Conservation (phyloP, 1,284 basidiomycete genomes). For the Marasmius oreades region DNA sequence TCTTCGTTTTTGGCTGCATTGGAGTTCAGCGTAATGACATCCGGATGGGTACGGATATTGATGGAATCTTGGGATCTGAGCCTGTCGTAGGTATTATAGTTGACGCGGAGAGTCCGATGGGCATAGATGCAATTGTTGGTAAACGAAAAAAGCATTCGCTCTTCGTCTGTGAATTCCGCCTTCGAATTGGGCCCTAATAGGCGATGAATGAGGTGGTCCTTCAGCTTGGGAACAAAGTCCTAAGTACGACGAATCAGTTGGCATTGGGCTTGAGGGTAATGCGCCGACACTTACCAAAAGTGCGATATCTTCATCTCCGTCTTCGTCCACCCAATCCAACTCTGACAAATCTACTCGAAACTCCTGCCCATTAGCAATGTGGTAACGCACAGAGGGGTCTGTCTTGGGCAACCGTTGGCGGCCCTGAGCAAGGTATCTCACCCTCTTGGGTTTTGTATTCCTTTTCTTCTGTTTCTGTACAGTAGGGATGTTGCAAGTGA, state of each 20-base stretch:
- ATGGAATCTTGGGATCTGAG: not conserved
- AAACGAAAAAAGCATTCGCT: conserved; percentile 7
- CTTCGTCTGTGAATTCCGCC: no score
- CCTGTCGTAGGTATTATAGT: conserved; percentile 23
- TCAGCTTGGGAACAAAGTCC: conserved; percentile 1
- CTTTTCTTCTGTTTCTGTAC: not conserved
- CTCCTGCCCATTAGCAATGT: not conserved
- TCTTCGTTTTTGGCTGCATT: no score
- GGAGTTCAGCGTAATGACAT: conserved; percentile 2
- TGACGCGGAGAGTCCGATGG: conserved; percentile 15
- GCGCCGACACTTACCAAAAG: not conserved
- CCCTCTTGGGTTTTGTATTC: not conserved
- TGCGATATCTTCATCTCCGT: conserved; percentile 1
- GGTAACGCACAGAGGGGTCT: not conserved
- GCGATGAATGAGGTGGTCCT: conserved; percentile 3
- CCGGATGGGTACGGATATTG: conserved; percentile 2
- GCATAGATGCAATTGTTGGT: conserved; percentile 13
- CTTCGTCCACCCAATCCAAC: no score
- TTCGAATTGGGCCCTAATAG: not conserved
- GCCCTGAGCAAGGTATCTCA: not conserved
- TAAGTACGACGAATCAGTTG: not conserved
- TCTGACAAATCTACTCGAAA: not conserved
- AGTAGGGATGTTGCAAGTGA: not conserved
- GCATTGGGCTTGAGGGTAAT: not conserved
- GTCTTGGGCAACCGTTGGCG: not conserved